Percentiles rank a stretch among this genome's conserved stretches.
phyloP scores from a whole-genome alignment of 2,329 filamentous ascomycete genomes.

The Didymella segeticola region DNA sequence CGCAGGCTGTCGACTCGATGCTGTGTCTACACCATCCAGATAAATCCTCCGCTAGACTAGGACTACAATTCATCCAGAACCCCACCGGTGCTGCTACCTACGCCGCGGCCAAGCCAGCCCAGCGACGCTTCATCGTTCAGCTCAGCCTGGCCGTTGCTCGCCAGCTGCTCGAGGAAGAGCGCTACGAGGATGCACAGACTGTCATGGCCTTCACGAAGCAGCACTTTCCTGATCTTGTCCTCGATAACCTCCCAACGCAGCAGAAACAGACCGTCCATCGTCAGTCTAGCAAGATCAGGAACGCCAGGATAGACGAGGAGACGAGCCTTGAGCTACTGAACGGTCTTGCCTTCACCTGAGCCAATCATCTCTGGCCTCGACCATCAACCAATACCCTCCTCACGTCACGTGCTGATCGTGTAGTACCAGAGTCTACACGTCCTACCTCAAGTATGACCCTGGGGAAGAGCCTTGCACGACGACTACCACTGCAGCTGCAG shows the following conservation, averaged over 20 bases:
- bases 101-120: slow-evolving; percentile 13
- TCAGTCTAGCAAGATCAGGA: slow-evolving; percentile 1
- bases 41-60: slow-evolving; percentile 24
- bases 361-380: not conserved
- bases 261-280: slow-evolving; percentile 1
- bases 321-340: slow-evolving; percentile 38
- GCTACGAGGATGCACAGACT: slow-evolving; percentile 36
- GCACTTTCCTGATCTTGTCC: slow-evolving; percentile 42
- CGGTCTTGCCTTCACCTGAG: slow-evolving; percentile 30
- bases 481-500: no score
- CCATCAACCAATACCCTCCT: no score
- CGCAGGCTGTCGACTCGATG: slow-evolving; percentile 32
- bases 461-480: no score
- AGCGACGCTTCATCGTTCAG: slow-evolving; percentile 36
- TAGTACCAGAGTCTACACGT: no score
- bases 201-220: slow-evolving; percentile 40
- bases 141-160: slow-evolving; percentile 41
- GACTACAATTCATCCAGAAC: slow-evolving; percentile 34
- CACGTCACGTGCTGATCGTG: no score
- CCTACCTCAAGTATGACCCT: no score
- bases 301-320: slow-evolving; percentile 18
- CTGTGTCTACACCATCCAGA: slow-evolving; percentile 43
- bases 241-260: slow-evolving; percentile 18
- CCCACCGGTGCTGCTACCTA: slow-evolving; percentile 25
- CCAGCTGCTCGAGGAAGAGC: slow-evolving; percentile 38